phyloP scores from a whole-genome alignment of 768 basidiomycete genomes.

The Calocera viscosa region DNA sequence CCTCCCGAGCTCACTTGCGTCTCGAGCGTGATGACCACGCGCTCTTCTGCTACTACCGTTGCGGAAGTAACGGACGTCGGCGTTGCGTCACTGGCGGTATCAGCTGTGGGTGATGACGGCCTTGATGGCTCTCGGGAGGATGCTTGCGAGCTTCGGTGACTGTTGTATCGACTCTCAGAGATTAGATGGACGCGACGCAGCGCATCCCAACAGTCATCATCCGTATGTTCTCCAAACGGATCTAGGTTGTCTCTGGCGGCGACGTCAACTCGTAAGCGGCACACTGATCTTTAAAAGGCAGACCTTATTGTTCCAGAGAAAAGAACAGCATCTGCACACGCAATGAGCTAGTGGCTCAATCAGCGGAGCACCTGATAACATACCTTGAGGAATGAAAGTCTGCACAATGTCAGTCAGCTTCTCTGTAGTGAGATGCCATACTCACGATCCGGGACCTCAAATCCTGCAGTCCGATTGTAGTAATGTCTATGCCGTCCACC shows the following conservation, averaged over 20 bases:
- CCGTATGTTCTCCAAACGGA: slow-evolving; percentile 53
- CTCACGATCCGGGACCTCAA: slow-evolving; percentile 41
- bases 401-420: neutral
- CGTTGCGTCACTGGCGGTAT: slow-evolving; percentile 38
- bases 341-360: slow-evolving; percentile 1
- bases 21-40: slow-evolving; percentile 46
- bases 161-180: slow-evolving; percentile 37
- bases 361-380: neutral
- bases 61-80: slow-evolving; percentile 25
- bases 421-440: neutral
- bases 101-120: slow-evolving; percentile 29
- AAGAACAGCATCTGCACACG: slow-evolving; percentile 25
- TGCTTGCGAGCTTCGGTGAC: slow-evolving; percentile 40
- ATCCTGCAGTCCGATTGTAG: slow-evolving; percentile 72
- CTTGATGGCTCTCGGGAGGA: slow-evolving; percentile 39
- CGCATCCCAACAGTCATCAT: slow-evolving; percentile 67
- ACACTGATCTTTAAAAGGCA: neutral
- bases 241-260: slow-evolving; percentile 27
- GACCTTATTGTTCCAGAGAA: slow-evolving; percentile 71
- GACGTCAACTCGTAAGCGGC: neutral
- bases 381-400: slow-evolving; percentile 34
- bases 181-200: slow-evolving; percentile 72
- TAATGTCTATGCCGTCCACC: slow-evolving; percentile 82
- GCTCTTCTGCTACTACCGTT: slow-evolving; percentile 37
- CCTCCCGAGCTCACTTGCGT: slow-evolving; percentile 77